Evolutionary conservation across 2,329 filamentous ascomycete species (phyloP).

Genomic region (Nannizzia gypsea): DNA sequence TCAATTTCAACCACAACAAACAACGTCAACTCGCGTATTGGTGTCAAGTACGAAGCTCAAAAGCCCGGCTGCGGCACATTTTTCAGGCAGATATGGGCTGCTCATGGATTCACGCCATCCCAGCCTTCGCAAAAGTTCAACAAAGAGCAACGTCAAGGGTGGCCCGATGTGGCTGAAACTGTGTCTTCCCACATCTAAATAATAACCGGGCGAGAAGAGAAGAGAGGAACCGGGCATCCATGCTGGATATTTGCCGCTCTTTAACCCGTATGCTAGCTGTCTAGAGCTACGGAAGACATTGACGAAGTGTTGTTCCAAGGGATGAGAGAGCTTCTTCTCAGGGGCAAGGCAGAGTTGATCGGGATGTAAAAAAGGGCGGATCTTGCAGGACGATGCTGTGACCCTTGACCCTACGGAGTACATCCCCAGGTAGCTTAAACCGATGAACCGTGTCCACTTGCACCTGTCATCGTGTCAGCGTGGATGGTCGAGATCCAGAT

Average conservation of each 20-base stretch:
- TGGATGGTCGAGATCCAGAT: background rate
- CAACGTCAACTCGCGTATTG: background rate
- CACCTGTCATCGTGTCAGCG: background rate
- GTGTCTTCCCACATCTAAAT: background rate
- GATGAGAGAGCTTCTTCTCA: background rate
- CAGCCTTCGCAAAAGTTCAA: background rate
- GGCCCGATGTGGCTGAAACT: background rate
- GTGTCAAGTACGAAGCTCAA: background rate
- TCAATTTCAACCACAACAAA: background rate
- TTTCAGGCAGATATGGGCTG: background rate
- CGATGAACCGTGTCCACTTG: background rate
- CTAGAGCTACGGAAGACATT: background rate
- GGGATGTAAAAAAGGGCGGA: background rate
- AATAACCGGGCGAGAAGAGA: background rate
- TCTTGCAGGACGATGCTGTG: background rate
- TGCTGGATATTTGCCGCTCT: background rate
- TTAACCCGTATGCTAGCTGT: background rate
- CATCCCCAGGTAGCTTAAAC: background rate
- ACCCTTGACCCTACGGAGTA: background rate
- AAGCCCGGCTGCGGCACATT: background rate
- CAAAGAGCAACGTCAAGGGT: background rate
- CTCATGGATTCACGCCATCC: background rate
- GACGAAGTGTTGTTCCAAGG: background rate
- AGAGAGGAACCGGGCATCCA: background rate
- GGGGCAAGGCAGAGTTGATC: background rate